Conservation (phyloP, 2,329 filamentous ascomycete species). For the Botrytis fabae region DNA sequence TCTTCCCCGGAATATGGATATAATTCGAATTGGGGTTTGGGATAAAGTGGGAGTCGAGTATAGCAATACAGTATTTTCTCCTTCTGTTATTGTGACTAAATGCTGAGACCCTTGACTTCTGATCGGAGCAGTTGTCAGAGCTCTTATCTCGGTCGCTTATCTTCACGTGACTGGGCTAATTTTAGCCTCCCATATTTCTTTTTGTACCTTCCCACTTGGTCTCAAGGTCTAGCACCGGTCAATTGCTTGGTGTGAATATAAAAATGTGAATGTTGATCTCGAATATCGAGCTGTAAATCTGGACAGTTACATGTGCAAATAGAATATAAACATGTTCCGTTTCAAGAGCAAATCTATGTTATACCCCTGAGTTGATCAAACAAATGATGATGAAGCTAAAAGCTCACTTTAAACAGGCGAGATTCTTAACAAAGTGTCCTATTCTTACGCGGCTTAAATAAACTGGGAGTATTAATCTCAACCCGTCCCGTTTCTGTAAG, state of each 20-base stretch:
- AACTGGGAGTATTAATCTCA: background rate
- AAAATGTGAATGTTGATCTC: background rate
- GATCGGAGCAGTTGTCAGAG: background rate
- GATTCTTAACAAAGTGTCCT: constrained; percentile 26
- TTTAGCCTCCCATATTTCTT: background rate
- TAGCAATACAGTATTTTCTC: background rate
- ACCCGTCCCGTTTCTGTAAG: constrained; percentile 2
- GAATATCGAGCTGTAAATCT: background rate
- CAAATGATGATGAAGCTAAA: constrained; percentile 7
- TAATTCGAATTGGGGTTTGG: background rate
- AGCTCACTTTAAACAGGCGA: constrained; percentile 16
- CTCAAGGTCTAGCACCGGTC: background rate
- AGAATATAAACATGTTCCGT: background rate
- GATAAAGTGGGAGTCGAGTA: background rate
- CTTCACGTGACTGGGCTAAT: background rate
- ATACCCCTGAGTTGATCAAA: constrained; percentile 8
- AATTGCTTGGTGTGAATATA: background rate
- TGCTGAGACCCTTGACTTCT: background rate
- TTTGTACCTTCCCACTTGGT: background rate
- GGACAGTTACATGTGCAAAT: background rate
- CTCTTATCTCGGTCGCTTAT: constrained; percentile 2
- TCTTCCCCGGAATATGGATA: background rate
- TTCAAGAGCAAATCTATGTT: background rate
- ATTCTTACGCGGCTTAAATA: constrained; percentile 15
- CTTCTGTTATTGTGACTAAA: background rate